Evolutionary conservation across 2,329 filamentous ascomycete genomes (phyloP).

Genomic region (Trichoderma breve): DNA sequence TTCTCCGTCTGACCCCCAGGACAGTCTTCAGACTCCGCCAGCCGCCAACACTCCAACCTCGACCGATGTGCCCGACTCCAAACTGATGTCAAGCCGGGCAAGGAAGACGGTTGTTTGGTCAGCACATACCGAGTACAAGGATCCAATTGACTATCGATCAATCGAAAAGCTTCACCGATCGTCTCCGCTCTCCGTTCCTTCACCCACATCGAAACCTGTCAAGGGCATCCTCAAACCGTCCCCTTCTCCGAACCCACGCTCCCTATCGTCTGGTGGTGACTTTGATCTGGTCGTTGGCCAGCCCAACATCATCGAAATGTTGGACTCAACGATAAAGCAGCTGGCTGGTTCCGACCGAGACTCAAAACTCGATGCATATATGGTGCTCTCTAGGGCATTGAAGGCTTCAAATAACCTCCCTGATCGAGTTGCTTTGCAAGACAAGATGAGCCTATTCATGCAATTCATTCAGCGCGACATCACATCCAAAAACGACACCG

Average conservation of each 20-base stretch:
- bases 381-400: constrained; percentile 70
- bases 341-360: constrained; percentile 71
- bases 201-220: constrained; percentile 46
- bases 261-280: constrained; percentile 42
- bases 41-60: constrained; percentile 46
- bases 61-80: constrained; percentile 41
- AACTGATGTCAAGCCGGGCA: constrained; percentile 43
- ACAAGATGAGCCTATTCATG: constrained; percentile 73
- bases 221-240: constrained; percentile 78
- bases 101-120: constrained; percentile 60
- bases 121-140: constrained; percentile 54
- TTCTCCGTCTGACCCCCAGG: constrained; percentile 37
- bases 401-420: constrained; percentile 81
- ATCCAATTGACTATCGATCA: constrained; percentile 47
- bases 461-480: constrained; percentile 86
- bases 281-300: constrained; percentile 37
- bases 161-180: constrained; percentile 38
- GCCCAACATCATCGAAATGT: constrained; percentile 70
- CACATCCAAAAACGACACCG: constrained; percentile 55
- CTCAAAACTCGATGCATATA: constrained; percentile 81
- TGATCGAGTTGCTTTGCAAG: constrained; percentile 66
- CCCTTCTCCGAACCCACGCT: constrained; percentile 46
- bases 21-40: constrained; percentile 52
- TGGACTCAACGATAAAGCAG: constrained; percentile 81
- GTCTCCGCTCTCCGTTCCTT: constrained; percentile 41